Conservation (phyloP, 2,329 filamentous ascomycete species). For the Microdochium nivale region DNA sequence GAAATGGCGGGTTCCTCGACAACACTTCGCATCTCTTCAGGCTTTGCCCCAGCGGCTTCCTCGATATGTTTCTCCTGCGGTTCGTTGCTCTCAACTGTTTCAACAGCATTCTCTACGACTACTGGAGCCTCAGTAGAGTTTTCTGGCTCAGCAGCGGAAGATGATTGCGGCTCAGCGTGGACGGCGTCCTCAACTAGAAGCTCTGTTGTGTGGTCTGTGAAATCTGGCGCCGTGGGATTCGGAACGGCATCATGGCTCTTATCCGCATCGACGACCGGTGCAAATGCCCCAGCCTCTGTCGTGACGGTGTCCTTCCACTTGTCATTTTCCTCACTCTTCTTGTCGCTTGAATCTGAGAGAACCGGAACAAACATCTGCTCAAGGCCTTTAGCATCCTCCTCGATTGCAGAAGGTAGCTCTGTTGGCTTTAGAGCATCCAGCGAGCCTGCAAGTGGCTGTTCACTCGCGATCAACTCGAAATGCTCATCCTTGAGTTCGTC, state of each 20-base stretch:
- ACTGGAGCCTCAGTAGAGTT: too few relatives aligned
- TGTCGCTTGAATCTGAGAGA: background rate
- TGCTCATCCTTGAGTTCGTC: too few relatives aligned
- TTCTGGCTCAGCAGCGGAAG: too few relatives aligned
- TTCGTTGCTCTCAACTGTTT: too few relatives aligned
- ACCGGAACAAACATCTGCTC: background rate
- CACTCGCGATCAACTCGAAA: too few relatives aligned
- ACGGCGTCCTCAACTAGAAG: background rate
- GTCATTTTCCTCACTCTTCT: constrained; percentile 12
- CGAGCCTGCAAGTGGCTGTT: too few relatives aligned
- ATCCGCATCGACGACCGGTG: background rate
- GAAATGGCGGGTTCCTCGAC: too few relatives aligned
- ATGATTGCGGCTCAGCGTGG: too few relatives aligned
- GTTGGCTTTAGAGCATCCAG: background rate
- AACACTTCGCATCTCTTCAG: too few relatives aligned
- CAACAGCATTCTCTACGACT: too few relatives aligned
- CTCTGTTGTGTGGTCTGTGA: background rate
- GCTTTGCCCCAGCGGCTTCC: too few relatives aligned
- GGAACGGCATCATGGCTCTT: background rate
- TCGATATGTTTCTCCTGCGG: too few relatives aligned
- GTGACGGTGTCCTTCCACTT: background rate
- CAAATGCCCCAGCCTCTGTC: background rate
- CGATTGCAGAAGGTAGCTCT: background rate
- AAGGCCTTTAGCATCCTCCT: background rate
- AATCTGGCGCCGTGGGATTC: background rate